Evolutionary conservation across 1,139 yeast genomes (phyloP).

Genomic region (Saccharomyces hybrid): DNA sequence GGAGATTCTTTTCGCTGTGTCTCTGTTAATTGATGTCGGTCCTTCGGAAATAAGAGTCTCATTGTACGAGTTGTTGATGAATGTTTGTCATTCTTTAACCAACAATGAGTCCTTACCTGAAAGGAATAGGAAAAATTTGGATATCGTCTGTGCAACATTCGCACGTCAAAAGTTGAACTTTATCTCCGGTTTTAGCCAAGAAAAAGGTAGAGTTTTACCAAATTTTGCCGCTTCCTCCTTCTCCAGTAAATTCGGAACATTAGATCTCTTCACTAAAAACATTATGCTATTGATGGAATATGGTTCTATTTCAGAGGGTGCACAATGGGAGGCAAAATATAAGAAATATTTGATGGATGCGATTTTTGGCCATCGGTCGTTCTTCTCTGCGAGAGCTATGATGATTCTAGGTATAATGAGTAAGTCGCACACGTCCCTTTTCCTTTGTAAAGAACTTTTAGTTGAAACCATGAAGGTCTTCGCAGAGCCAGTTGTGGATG

Average conservation of each 20-base stretch:
- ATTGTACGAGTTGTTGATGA: conserved; percentile 57
- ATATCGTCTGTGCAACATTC: conserved; percentile 48
- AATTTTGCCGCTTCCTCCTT: conserved; percentile 38
- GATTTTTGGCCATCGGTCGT: conserved; percentile 53
- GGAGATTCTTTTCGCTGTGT: conserved; percentile 61
- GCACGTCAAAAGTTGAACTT: conserved; percentile 68
- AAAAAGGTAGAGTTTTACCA: conserved; percentile 36
- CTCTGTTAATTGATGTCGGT: conserved; percentile 67
- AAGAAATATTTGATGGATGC: conserved; percentile 57
- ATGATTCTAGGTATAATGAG: conserved; percentile 65
- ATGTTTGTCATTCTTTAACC: conserved; percentile 64
- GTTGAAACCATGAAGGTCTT: conserved; percentile 35
- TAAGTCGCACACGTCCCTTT: conserved; percentile 54
- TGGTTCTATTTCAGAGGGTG: conserved; percentile 41
- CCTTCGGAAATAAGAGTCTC: conserved; percentile 60
- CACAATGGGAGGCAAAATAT: conserved; percentile 66
- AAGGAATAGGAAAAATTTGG: conserved; percentile 40
- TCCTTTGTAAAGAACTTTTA: conserved; percentile 38
- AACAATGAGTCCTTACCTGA: conserved; percentile 47
- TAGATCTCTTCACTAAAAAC: conserved; percentile 62
- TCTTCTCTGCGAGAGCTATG: conserved; percentile 66
- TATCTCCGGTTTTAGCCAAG: conserved; percentile 71
- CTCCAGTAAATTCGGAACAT: conserved; percentile 45
- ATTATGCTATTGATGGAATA: conserved; percentile 52
- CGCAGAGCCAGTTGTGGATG: conserved; percentile 29